Conservation (phyloP, 371 early-diverging fungal species). For the Hamiltosporidium tvaerminnensis region DNA sequence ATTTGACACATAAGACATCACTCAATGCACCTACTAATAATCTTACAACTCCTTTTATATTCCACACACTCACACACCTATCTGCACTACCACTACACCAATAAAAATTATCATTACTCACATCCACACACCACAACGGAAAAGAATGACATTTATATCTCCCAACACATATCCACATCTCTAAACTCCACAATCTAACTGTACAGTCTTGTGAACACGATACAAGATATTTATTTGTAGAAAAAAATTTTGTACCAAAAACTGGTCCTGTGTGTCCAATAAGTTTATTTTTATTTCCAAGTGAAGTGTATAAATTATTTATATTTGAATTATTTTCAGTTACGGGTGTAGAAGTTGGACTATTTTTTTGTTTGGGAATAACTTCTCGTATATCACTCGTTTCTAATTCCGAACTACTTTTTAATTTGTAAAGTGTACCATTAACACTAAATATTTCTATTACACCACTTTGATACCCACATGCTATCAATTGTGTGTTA, state of each 20-base stretch:
- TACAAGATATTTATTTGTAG: conserved; percentile 67
- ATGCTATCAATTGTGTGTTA: conserved; percentile 46
- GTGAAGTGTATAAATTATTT: not conserved
- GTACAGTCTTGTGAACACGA: conserved; percentile 86
- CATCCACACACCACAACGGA: conserved; percentile 83
- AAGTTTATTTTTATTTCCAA: conserved; percentile 52
- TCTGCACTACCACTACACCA: conserved; percentile 91
- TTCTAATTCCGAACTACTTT: conserved; percentile 31
- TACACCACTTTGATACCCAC: conserved; percentile 48
- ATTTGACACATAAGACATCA: conserved; percentile 78
- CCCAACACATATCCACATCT: conserved; percentile 68
- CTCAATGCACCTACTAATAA: conserved; percentile 88
- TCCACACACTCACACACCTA: conserved; percentile 82
- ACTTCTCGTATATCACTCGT: not conserved
- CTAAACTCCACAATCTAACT: conserved; percentile 79
- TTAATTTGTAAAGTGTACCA: conserved; percentile 43
- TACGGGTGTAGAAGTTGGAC: not conserved
- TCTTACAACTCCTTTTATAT: conserved; percentile 74
- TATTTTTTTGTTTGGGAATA: not conserved
- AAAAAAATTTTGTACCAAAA: conserved; percentile 71
- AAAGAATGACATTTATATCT: conserved; percentile 87
- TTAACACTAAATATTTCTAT: conserved; percentile 46
- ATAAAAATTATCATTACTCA: conserved; percentile 72
- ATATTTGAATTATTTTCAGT: not conserved
- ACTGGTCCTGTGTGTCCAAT: conserved; percentile 90